Evolutionary conservation across 371 early-diverging fungal genomes (phyloP).

Genomic region (Mucor saturninus): DNA sequence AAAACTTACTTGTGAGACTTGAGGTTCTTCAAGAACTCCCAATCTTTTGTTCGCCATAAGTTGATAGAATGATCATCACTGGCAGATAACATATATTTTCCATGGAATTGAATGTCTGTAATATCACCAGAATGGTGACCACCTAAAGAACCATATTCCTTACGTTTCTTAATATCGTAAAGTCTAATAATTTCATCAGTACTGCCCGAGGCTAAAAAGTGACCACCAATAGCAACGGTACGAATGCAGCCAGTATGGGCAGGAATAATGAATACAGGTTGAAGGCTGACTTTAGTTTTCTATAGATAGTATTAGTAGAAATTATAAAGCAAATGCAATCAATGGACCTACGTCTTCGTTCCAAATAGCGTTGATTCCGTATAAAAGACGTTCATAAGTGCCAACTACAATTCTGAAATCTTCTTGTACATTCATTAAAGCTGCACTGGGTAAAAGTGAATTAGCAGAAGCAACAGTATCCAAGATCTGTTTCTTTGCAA

Average conservation of each 20-base stretch:
- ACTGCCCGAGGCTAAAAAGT: constrained; percentile 92
- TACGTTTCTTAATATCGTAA: constrained; percentile 86
- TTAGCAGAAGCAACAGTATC: constrained; percentile 21
- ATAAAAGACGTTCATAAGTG: constrained; percentile 94
- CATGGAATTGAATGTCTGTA: constrained; percentile 81
- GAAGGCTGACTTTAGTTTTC: constrained; percentile 46
- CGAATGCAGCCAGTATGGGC: constrained; percentile 94
- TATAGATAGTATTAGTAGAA: not conserved
- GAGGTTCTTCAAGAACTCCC: constrained; percentile 91
- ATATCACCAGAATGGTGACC: constrained; percentile 89
- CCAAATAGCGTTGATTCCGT: constrained; percentile 83
- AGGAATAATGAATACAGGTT: constrained; percentile 91
- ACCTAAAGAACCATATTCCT: constrained; percentile 89
- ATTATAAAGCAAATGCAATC: no score
- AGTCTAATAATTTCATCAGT: constrained; percentile 93
- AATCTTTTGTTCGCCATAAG: constrained; percentile 92
- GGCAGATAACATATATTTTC: constrained; percentile 86
- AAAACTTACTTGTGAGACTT: constrained; percentile 85
- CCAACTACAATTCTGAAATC: constrained; percentile 83
- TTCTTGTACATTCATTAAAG: constrained; percentile 32
- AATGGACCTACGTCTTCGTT: constrained; percentile 26
- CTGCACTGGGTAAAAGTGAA: constrained; percentile 25
- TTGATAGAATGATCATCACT: constrained; percentile 89
- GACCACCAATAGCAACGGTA: constrained; percentile 75
- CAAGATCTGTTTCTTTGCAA: constrained; percentile 27